These are phyloP conservation scores for Orbilia oligospora DNA, from an alignment of 2,329 filamentous ascomycete species.

Conservation along the genomic window DNA sequence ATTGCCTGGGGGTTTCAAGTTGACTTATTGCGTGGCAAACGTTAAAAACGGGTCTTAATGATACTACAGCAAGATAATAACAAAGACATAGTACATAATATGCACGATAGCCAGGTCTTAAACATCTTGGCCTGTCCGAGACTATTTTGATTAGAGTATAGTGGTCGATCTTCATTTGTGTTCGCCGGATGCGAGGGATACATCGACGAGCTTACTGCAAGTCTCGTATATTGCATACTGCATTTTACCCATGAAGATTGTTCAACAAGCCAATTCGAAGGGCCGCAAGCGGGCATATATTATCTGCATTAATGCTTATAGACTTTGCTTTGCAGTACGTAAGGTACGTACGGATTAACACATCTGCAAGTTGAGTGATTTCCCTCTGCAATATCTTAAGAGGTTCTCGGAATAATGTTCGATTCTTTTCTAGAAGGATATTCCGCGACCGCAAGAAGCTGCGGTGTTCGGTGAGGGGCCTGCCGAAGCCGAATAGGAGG, in stretches of 20 bases:
- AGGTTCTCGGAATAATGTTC: background rate
- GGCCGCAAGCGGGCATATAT: background rate
- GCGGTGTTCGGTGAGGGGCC: conserved; percentile 51
- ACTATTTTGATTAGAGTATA: conserved; percentile 46
- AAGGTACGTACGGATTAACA: background rate
- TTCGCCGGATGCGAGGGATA: conserved; percentile 54
- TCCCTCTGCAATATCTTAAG: background rate
- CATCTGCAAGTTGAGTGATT: background rate
- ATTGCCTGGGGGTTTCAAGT: conserved; percentile 49
- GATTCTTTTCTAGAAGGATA: conserved; percentile 54
- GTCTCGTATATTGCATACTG: conserved; percentile 28
- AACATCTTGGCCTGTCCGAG: conserved; percentile 14
- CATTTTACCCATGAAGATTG: conserved; percentile 16
- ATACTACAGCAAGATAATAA: conserved; percentile 43
- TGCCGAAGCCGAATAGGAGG: conserved; percentile 58
- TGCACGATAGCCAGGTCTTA: conserved; percentile 19
- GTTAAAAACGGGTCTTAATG: conserved; percentile 31
- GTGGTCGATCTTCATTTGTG: conserved; percentile 45
- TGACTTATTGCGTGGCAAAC: conserved; percentile 61
- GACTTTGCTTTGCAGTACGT: background rate
- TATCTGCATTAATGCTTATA: background rate
- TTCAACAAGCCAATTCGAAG: background rate
- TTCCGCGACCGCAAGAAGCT: conserved; percentile 42
- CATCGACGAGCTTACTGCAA: conserved; percentile 10
- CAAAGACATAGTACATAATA: background rate